phyloP scores from a whole-genome alignment of 768 basidiomycete species.

The Pisolithus tinctorius region DNA sequence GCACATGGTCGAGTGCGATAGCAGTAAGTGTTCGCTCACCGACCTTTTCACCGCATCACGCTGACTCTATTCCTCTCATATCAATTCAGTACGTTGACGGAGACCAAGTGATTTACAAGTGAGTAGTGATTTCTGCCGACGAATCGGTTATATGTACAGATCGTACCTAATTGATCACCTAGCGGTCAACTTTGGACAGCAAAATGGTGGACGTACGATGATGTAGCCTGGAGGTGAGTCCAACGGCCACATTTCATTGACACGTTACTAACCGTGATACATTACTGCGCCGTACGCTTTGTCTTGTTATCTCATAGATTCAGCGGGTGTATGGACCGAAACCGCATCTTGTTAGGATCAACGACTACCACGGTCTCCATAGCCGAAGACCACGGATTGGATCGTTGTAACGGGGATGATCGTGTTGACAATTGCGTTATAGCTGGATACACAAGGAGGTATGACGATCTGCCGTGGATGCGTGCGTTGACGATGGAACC shows the following conservation, averaged over 20 bases:
- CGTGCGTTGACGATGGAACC: too few species aligned
- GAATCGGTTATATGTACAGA: neutral
- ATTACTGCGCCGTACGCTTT: neutral
- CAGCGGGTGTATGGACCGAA: neutral
- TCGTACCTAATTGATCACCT: neutral
- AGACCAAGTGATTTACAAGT: conserved; percentile 35
- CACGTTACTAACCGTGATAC: neutral
- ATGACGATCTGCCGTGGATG: too few species aligned
- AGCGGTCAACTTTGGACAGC: conserved; percentile 48
- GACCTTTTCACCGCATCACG: neutral
- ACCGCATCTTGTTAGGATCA: too few species aligned
- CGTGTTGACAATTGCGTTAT: too few species aligned
- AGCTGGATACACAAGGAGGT: too few species aligned
- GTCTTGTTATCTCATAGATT: neutral
- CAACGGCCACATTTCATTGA: neutral
- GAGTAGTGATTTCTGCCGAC: conserved; percentile 13
- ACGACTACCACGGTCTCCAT: too few species aligned
- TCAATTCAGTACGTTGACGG: conserved; percentile 37
- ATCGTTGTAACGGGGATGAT: too few species aligned
- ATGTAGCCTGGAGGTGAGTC: conserved; percentile 29
- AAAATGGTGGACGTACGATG: conserved; percentile 40
- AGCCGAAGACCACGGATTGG: too few species aligned
- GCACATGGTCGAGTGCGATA: conserved; percentile 32
- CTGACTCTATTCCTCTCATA: neutral
- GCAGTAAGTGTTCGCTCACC: conserved; percentile 28